phyloP scores from a whole-genome alignment of 768 basidiomycete species.

The Plicaturopsis crispa region DNA sequence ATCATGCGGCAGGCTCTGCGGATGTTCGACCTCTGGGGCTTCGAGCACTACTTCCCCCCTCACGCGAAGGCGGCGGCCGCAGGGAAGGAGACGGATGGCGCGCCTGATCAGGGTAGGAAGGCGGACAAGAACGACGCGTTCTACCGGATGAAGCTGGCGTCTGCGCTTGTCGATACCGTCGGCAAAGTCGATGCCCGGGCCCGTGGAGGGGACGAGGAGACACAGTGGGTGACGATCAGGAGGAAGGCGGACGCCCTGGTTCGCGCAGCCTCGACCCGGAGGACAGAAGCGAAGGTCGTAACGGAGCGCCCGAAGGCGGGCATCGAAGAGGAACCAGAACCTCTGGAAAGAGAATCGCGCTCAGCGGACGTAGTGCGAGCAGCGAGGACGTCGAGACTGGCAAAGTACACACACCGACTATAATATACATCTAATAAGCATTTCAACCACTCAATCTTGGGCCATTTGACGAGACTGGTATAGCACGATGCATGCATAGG shows the following conservation, averaged over 20 bases:
- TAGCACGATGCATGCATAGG: too few relatives aligned
- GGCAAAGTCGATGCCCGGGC: slow-evolving; percentile 21
- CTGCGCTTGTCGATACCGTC: slow-evolving; percentile 33
- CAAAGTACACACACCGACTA: too few relatives aligned
- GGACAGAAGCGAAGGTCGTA: too few relatives aligned
- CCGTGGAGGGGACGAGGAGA: neutral
- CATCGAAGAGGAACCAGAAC: too few relatives aligned
- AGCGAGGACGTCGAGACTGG: too few relatives aligned
- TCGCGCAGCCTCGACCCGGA: too few relatives aligned
- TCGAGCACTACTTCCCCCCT: slow-evolving; percentile 24
- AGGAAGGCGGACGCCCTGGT: slow-evolving; percentile 9
- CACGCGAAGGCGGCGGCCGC: slow-evolving; percentile 10
- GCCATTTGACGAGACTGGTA: too few relatives aligned
- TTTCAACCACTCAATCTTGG: too few relatives aligned
- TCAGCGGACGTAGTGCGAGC: too few relatives aligned
- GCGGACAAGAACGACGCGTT: slow-evolving; percentile 28
- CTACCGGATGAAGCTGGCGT: slow-evolving; percentile 41
- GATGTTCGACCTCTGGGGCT: slow-evolving; percentile 42
- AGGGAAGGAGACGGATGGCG: slow-evolving; percentile 12
- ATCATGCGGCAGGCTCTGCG: slow-evolving; percentile 56
- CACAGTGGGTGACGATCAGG: slow-evolving; percentile 5
- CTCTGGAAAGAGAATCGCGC: too few relatives aligned
- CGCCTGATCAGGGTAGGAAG: slow-evolving; percentile 19
- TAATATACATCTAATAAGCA: too few relatives aligned
- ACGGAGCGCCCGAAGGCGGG: too few relatives aligned